Evolutionary conservation across 768 basidiomycete species (phyloP).

Genomic region (Hemileccinum rubropunctum): DNA sequence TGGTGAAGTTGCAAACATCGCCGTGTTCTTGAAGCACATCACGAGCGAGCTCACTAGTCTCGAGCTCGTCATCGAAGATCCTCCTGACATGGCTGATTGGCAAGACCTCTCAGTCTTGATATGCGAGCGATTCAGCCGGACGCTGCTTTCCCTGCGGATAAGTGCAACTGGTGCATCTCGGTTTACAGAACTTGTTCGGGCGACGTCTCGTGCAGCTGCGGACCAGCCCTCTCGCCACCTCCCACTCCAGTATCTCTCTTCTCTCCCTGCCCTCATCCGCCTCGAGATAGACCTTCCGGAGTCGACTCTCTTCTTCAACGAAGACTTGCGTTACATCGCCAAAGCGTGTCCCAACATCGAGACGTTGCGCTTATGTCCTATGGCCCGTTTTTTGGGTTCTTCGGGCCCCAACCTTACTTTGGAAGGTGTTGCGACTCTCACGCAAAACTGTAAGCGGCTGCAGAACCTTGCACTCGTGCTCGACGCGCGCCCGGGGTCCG

Average conservation of each 20-base stretch:
- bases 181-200: slow-evolving; percentile 78
- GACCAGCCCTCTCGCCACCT: slow-evolving; percentile 61
- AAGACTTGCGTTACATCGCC: slow-evolving; percentile 58
- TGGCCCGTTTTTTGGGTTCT: slow-evolving; percentile 59
- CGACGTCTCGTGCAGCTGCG: slow-evolving; percentile 55
- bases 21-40: slow-evolving; percentile 69
- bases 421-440: slow-evolving; percentile 59
- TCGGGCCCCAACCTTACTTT: slow-evolving; percentile 58
- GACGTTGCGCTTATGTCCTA: slow-evolving; percentile 62
- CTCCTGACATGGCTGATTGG: slow-evolving; percentile 74
- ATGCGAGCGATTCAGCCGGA: slow-evolving; percentile 57
- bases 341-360: slow-evolving; percentile 67
- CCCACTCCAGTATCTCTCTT: slow-evolving; percentile 55
- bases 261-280: slow-evolving; percentile 53
- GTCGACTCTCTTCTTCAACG: slow-evolving; percentile 60
- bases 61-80: slow-evolving; percentile 78
- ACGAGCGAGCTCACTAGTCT: slow-evolving; percentile 62
- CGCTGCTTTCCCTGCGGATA: slow-evolving; percentile 60
- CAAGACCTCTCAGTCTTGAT: slow-evolving; percentile 63
- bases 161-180: slow-evolving; percentile 68
- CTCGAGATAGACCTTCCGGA: slow-evolving; percentile 79
- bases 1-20: slow-evolving; percentile 67
- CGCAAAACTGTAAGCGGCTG: slow-evolving; percentile 54
- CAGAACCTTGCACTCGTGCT: slow-evolving; percentile 67
- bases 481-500: slow-evolving; percentile 49